Base-by-base conservation (phyloP, 1,284 basidiomycete species). In the Anthracocystis setariae region DNA sequence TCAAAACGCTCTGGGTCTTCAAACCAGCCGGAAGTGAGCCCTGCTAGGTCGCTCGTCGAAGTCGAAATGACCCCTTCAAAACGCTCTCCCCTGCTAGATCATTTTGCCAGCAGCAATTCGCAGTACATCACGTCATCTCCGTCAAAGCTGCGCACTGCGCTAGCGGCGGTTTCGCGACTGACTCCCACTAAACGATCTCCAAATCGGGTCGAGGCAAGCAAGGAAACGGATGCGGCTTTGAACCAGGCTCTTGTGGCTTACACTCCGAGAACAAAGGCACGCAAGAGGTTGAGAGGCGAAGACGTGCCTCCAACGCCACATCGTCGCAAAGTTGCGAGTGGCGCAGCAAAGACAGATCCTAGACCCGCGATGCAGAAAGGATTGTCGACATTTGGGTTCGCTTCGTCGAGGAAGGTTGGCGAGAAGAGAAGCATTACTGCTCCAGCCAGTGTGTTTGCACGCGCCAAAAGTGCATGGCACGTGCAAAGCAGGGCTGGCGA, bases 241-340 rank as follows among this genome's bases (percentile, higher is more conserved):
- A 61, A 46, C n/a, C 37, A 40, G 17, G 61, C 60, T 8, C 35
- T 67, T 2, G 49, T 64, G 18, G 60, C 61, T 8, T 78, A 71
- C 33, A 79, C 77, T 18, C 77, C 77, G 9, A 46, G 76, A 7
- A 79, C 77, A 3, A 78, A 75, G 46, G 77, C 77, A 29, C 35
- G 77, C 13, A 79, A 79, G 59, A 45, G 77, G 20, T 57, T 79
- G 46, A 32, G 77, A n/a, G 77, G 77, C 2, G 77, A 79, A 52
- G 71, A 74, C 21, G 72, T 79, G 1, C 76, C 76, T 2, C 67
- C 66, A 0, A 77, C 76, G 9, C 76, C 75, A 5, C 23, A 50
- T 7, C 23, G 40, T 1, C 37, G 45, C 17, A 51, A 27, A 29
- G 29, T 7, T 29, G 29, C 29, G 13, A 21, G 46, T 2, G n/a